Evolutionary conservation across 2,329 filamentous ascomycete genomes (phyloP), one percentile per base, ranked within the genome.

Genomic region (Aureobasidium subglaciale): DNA sequence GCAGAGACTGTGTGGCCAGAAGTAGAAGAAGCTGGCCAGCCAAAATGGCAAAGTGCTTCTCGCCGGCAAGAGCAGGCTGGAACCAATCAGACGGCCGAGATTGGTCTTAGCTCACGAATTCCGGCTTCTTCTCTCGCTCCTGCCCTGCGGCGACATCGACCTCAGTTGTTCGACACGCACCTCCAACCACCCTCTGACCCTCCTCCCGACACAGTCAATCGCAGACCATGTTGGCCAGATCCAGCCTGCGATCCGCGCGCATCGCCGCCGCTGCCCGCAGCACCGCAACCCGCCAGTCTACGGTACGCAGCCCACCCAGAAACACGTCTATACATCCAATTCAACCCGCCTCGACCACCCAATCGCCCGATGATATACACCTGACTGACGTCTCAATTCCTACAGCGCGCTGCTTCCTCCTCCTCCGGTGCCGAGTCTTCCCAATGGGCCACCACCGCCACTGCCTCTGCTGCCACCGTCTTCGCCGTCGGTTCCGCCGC

Each of bases 201-300:
- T 22, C 24, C 16, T 20, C 20, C 16, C 37, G 32, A 40, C 38
- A 24, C 46, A 11, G 56, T 57, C 56, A 57, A 46, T 57, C 56
- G 56, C 56, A 57, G 38, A 54, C 49, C 34, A 96, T 97, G 92
- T 85, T 96, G 83, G 87, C 89, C 79, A 88, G 90, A 82, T 90
- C 90, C 77, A 84, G 84, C 78, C 78, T 95, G 82, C 90, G 90
- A 81, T 85, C 88, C 74, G 82, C 87, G 83, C 90, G 90, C 84
- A 82, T 86, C 71, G 81, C 90, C 80, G 87, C 85, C 79, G 82
- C 86, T 86, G 86, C 90, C 89, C 81, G 84, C 76, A 75, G 70
- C 73, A 71, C 71, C 65, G 70, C 69, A 67, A 70, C 63, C 67
- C 73, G 67, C 65, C 73, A 71, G 64, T 65, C 73, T 67, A 72